Base-by-base conservation (phyloP, 495 filamentous ascomycete genomes). In the Apiosordaria backusii region DNA sequence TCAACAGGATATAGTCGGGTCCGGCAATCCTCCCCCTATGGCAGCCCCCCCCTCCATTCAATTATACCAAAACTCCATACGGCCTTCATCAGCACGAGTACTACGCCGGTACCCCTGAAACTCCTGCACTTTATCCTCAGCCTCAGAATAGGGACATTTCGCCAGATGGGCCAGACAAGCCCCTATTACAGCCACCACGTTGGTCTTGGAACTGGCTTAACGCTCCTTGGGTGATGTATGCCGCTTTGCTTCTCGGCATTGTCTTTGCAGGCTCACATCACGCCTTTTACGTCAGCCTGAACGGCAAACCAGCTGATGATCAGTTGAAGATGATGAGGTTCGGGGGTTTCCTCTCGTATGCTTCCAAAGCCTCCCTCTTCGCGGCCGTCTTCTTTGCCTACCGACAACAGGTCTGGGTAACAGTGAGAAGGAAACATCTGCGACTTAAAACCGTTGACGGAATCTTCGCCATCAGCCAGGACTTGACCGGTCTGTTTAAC, bases 401-500 rank as follows among this genome's bases (percentile, higher is more conserved):
- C 66, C 62, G 65, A 15, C 73, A 75, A 66, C 73, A 73, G 62
- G 67, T 70, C 22, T 75, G 73, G 73, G 67, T 67, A 3, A 75
- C 73, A 1, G 71, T 70, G 27, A 70, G 63, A 62, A 64, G 60
- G 50, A 71, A 71, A 52, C 64, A 52, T 2, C 50, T 75, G 29
- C 63, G 60, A 35, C 66, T 75, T 7, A 61, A 61, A 50, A 70
- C 75, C 61, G 70, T 79, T 23, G 76, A 78, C 64, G 72, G 74
- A 26, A 53, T 79, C 19, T 78, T 78, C 58, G 68, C 75, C 3
- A 74, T 73, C 3, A 68, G 71, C 0, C 69, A 76, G 16, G 77
- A 79, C 55, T 55, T 74, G 26, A 65, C 65, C 25, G 71, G 74
- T 16, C 18, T 79, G 62, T 57, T 67, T 26, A 79, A 76, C 53